Percentiles rank a stretch among this genome's conserved stretches.
Conservation (phyloP, 352 stramenopile genomes). For the Salisapilia sapeloensis region DNA sequence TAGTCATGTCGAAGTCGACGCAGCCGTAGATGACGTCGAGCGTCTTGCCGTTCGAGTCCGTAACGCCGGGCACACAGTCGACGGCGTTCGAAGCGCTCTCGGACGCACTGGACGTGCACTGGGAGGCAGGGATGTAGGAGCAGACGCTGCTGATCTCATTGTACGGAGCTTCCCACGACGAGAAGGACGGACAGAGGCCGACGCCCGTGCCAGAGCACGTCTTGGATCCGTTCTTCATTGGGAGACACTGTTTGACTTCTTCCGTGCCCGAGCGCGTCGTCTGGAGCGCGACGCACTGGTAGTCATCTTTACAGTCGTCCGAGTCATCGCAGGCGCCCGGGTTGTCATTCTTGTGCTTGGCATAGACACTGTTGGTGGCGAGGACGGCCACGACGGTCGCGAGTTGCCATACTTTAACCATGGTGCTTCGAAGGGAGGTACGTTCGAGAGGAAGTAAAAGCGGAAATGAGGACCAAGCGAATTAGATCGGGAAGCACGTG, state of each 20-base stretch:
- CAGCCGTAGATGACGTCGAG: constrained; percentile 57
- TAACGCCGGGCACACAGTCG: constrained; percentile 26
- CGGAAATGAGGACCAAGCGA: too few relatives aligned
- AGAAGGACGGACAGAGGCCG: constrained; percentile 50
- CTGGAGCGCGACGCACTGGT: constrained; percentile 54
- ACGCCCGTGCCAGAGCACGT: constrained; percentile 45
- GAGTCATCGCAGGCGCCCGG: constrained; percentile 33
- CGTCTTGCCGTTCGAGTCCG: constrained; percentile 15
- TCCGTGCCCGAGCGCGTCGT: constrained; percentile 36
- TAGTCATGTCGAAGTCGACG: constrained; percentile 37
- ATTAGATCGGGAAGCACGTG: too few relatives aligned
- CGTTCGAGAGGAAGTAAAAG: too few relatives aligned
- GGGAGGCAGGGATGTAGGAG: constrained; percentile 51
- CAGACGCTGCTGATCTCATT: constrained; percentile 64
- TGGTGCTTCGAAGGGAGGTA: too few relatives aligned
- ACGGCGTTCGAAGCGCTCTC: constrained; percentile 31
- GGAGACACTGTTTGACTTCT: constrained; percentile 54
- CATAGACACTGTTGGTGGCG: neutral
- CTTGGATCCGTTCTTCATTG: constrained; percentile 32
- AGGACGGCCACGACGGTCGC: too few relatives aligned
- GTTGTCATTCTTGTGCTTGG: neutral
- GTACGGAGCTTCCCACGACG: constrained; percentile 42
- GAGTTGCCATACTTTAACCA: too few relatives aligned
- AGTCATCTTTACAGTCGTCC: constrained; percentile 26
- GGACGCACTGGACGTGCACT: constrained; percentile 22